These are phyloP conservation scores for Trametes versicolor DNA, from an alignment of 1,284 basidiomycete species.

Conservation along the genomic window DNA sequence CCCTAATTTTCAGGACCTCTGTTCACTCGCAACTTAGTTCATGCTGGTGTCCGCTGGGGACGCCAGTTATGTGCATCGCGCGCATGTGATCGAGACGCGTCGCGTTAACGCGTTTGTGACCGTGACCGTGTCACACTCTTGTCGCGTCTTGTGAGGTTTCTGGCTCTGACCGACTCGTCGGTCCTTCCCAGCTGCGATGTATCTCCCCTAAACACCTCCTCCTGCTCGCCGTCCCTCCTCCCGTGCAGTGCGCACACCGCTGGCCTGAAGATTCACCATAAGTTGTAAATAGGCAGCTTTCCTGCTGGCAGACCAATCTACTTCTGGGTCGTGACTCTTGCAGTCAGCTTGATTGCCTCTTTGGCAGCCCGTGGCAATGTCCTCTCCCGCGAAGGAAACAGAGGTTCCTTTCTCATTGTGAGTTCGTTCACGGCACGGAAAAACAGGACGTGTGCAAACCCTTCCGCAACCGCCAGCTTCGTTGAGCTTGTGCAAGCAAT, in stretches of 20 bases:
- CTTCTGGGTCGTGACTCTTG: background rate
- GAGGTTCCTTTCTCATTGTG: conserved; percentile 28
- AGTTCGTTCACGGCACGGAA: background rate
- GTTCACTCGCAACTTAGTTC: too few species aligned
- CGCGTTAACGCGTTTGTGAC: conserved; percentile 28
- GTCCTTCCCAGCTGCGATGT: background rate
- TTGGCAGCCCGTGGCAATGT: background rate
- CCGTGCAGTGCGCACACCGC: background rate
- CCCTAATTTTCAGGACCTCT: too few species aligned
- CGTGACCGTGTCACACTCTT: conserved; percentile 3
- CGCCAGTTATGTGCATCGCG: too few species aligned
- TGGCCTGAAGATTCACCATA: background rate
- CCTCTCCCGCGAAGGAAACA: conserved; percentile 8
- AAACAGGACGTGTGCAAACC: too few species aligned
- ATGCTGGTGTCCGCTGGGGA: too few species aligned
- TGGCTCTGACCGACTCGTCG: background rate
- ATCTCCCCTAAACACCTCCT: background rate
- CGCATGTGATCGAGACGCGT: conserved; percentile 28
- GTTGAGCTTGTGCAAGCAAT: conserved; percentile 35
- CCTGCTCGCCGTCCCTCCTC: background rate
- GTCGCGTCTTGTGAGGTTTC: background rate
- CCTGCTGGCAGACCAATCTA: background rate
- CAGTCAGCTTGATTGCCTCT: background rate
- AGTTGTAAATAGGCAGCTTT: background rate
- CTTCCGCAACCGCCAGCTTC: conserved; percentile 21